A percentile compares a stretch with the other conserved stretches of the same genome.
phyloP scores from a whole-genome alignment of 352 stramenopile species.

The Globisporangium perplexum region DNA sequence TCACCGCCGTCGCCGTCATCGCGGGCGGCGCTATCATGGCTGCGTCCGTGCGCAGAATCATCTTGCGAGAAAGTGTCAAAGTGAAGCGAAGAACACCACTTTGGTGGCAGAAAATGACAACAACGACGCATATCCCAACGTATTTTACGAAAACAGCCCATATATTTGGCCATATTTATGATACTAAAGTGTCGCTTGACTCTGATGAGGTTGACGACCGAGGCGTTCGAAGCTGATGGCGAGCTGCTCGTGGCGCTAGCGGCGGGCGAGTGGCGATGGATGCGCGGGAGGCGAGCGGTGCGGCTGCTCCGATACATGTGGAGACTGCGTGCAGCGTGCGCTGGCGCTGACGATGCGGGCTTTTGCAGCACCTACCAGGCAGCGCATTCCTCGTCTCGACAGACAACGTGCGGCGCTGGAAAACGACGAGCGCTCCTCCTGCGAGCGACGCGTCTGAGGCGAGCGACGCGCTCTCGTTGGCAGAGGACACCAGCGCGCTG shows the following conservation, averaged over 20 bases:
- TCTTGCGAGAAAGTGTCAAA: not conserved
- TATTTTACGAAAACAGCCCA: too few relatives aligned
- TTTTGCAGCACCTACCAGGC: slow-evolving; percentile 44
- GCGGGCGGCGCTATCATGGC: not conserved
- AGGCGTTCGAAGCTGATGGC: slow-evolving; percentile 42
- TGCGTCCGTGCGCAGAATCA: slow-evolving; percentile 12
- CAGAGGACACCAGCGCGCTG: slow-evolving; percentile 7
- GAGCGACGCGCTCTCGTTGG: slow-evolving; percentile 8
- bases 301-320: not conserved
- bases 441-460: not conserved
- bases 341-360: not conserved
- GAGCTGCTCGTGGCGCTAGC: slow-evolving; percentile 24
- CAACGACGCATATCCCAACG: too few relatives aligned
- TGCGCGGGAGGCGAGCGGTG: slow-evolving; percentile 41
- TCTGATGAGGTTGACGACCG: slow-evolving; percentile 38
- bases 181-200: too few relatives aligned
- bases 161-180: too few relatives aligned
- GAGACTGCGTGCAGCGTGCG: not conserved
- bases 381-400: slow-evolving; percentile 64
- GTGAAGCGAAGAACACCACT: not conserved
- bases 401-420: slow-evolving; percentile 22
- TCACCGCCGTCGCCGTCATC: not conserved
- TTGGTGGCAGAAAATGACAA: too few relatives aligned
- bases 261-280: slow-evolving; percentile 51
- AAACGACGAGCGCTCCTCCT: not conserved